These are phyloP conservation scores for Polyplosphaeria fusca DNA, from an alignment of 495 filamentous ascomycete species.

Conservation along the genomic window DNA sequence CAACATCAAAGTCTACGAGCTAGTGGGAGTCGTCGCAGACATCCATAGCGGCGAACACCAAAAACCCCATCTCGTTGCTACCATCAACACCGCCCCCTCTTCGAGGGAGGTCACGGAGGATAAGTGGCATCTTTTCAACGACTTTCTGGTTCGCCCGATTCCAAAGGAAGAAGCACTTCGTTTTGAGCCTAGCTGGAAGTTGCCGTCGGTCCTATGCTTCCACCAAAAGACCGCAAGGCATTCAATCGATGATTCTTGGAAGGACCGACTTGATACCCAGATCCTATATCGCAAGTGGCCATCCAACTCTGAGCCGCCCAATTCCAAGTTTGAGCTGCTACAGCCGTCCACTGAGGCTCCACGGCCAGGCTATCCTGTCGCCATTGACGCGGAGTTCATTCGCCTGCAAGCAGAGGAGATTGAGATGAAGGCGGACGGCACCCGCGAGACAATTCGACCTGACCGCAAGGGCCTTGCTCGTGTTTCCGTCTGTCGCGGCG, in stretches of 20 bases:
- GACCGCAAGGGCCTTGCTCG: constrained; percentile 80
- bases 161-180: constrained; percentile 75
- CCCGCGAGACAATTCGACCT: constrained; percentile 78
- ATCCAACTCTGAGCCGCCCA: constrained; percentile 26
- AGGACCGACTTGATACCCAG: constrained; percentile 72
- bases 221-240: constrained; percentile 75
- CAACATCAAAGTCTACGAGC: constrained; percentile 77
- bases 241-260: constrained; percentile 80
- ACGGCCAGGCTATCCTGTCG: constrained; percentile 67
- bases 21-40: constrained; percentile 86
- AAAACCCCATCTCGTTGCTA: constrained; percentile 85
- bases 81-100: constrained; percentile 81
- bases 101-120: constrained; percentile 50
- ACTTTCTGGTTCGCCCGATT: constrained; percentile 86
- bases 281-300: constrained; percentile 71
- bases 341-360: constrained; percentile 63
- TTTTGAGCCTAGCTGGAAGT: constrained; percentile 88
- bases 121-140: constrained; percentile 94
- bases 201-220: constrained; percentile 79
- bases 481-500: constrained; percentile 80
- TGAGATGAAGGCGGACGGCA: constrained; percentile 87
- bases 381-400: constrained; percentile 95
- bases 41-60: constrained; percentile 79
- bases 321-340: constrained; percentile 53
- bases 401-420: constrained; percentile 85